Evolutionary conservation across 345 rosid species (phyloP), one percentile per base, ranked within the genome.

Genomic region (Eucalyptus tenuipes): DNA sequence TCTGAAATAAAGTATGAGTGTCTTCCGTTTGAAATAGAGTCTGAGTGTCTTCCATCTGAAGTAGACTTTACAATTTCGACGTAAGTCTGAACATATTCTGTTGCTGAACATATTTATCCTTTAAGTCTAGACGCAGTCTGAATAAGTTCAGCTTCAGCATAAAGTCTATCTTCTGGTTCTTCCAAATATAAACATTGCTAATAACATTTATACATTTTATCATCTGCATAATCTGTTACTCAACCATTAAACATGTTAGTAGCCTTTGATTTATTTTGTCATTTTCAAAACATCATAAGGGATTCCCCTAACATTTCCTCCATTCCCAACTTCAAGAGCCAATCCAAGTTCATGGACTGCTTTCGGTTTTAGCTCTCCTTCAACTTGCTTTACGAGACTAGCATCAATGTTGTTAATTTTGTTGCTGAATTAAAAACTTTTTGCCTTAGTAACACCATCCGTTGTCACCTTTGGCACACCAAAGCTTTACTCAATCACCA

Each of bases 381-480:
- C 99, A 87, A 98, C 99, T 93, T 95, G 99, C 92, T 98, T 98
- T 88, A 96, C 97, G 59, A 97, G 99, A 92, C 99, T 98, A 59
- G 99, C 97, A 90, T 98, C 96, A 66, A 98, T 90, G 52, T 98
- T 98, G 92, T 95, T 98, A 27, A 96, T 94, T 90, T 93, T 95
- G 87, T 95, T 98, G 89, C 93, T 92, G 90, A 97, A 97, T 86
- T 98, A 97, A 89, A 94, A 93, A 93, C 98, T 96, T 91, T 98
- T 98, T 11, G 96, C 99, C 86, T 94, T 97, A 47, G 98, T 98
- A 5, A 95, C 99, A 89, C 98, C 97, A 90, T 98, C 99, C 90
- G 93, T 98, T 20, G 99, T 98, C 75, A 98, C 99, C 89, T 98
- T 98, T 4, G 99, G 98, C 61, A 98, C 95, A 89, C 98, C 98